Conservation (phyloP, 2,329 filamentous ascomycete genomes). For the Rachicladosporium sp. region DNA sequence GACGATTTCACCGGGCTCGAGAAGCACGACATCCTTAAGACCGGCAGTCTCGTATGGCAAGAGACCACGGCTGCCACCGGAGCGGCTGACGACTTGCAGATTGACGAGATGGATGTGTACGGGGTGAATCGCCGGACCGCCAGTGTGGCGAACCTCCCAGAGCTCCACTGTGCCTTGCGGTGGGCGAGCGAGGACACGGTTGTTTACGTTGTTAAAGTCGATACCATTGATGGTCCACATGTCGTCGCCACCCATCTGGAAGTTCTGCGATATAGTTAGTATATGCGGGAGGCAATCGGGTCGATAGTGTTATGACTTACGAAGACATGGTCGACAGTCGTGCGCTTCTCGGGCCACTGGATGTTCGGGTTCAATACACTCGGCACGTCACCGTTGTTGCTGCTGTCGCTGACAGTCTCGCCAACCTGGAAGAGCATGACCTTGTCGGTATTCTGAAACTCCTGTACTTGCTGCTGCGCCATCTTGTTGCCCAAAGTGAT, state of each 20-base stretch:
- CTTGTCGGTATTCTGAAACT: constrained; percentile 40
- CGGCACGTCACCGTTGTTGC: constrained; percentile 28
- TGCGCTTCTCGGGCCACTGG: constrained; percentile 22
- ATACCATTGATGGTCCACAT: constrained; percentile 42
- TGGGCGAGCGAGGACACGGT: constrained; percentile 39
- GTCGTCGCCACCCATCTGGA: constrained; percentile 30
- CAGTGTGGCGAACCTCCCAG: constrained; percentile 40
- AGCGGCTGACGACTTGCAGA: constrained; percentile 41
- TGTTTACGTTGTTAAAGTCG: constrained; percentile 33
- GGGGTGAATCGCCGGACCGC: constrained; percentile 41
- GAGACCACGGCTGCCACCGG: constrained; percentile 32
- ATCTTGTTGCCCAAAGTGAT: constrained; percentile 18
- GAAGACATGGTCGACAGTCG: constrained; percentile 32
- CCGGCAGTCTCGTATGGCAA: constrained; percentile 42
- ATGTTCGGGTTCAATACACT: constrained; percentile 21
- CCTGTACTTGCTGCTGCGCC: constrained; percentile 27
- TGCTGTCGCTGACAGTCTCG: constrained; percentile 25
- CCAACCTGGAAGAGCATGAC: constrained; percentile 43
- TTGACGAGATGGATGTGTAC: constrained; percentile 48
- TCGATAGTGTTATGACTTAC: too few species aligned
- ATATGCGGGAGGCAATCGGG: too few species aligned
- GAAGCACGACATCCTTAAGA: constrained; percentile 47
- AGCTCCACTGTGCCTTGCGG: constrained; percentile 36
- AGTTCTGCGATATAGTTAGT: constrained; percentile 15
- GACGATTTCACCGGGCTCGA: constrained; percentile 39